Evolutionary conservation across 1,139 yeast species (phyloP).

Genomic region (Wickerhamomyces sp.): DNA sequence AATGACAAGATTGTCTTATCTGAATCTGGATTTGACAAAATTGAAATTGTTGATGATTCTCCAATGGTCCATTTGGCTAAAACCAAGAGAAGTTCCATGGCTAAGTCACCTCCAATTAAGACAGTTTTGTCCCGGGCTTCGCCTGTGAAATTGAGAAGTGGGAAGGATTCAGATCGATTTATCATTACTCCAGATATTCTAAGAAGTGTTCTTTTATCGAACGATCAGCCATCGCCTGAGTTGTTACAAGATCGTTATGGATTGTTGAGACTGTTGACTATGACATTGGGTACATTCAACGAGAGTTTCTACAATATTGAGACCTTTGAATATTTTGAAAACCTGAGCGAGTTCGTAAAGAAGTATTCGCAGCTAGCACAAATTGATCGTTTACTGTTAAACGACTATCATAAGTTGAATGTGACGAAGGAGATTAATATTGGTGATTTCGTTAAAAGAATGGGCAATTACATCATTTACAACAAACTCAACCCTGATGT

Average conservation of each 20-base stretch:
- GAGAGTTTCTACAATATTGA: neutral
- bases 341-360: neutral
- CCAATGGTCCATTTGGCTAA: neutral
- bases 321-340: neutral
- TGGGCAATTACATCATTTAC: constrained; percentile 3
- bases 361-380: neutral
- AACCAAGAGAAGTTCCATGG: too few species aligned
- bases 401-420: neutral
- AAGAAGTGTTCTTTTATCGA: constrained; percentile 12
- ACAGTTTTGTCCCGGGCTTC: too few species aligned
- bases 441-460: constrained; percentile 7
- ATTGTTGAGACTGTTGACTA: constrained; percentile 6
- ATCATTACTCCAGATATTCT: constrained; percentile 15
- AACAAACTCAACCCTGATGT: neutral
- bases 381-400: neutral
- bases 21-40: neutral
- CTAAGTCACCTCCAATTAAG: too few species aligned
- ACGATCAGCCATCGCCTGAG: constrained; percentile 3
- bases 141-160: neutral
- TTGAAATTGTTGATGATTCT: neutral
- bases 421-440: neutral
- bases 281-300: neutral
- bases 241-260: constrained; percentile 4
- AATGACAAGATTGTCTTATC: constrained; percentile 3
- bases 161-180: too few species aligned